phyloP scores from a whole-genome alignment of 345 rosid genomes.

The Ricinus communis region DNA sequence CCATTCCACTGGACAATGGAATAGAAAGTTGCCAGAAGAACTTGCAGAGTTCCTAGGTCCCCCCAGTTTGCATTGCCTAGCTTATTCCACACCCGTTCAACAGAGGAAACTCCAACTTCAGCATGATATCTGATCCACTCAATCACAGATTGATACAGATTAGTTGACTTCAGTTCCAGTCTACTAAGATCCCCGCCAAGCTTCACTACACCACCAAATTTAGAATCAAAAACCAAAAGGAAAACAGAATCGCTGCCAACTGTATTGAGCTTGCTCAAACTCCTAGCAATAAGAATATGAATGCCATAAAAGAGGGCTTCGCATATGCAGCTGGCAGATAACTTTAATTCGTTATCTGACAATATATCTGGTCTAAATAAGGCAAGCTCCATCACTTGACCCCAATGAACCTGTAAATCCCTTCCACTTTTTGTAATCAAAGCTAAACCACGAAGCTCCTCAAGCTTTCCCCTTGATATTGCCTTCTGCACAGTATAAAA shows the following conservation, averaged over 20 bases:
- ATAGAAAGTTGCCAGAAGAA: conserved; percentile 54
- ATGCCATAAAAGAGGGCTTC: conserved; percentile 65
- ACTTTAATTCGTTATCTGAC: conserved; percentile 38
- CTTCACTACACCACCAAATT: conserved; percentile 60
- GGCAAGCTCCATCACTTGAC: conserved; percentile 47
- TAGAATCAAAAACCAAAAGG: conserved; percentile 55
- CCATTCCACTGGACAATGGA: conserved; percentile 53
- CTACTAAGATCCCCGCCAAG: conserved; percentile 52
- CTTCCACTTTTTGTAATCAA: conserved; percentile 42
- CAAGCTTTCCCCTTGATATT: conserved; percentile 47
- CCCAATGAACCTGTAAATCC: conserved; percentile 48
- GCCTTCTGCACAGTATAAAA: conserved; percentile 53
- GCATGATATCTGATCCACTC: conserved; percentile 58
- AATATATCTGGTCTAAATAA: conserved; percentile 45
- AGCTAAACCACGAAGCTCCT: conserved; percentile 56
- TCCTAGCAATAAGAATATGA: conserved; percentile 54
- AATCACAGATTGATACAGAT: conserved; percentile 42
- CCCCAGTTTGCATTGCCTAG: conserved; percentile 68
- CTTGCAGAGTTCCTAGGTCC: conserved; percentile 56
- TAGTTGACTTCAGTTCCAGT: conserved; percentile 32
- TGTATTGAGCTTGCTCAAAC: conserved; percentile 40
- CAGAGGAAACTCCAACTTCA: conserved; percentile 47
- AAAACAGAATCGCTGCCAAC: conserved; percentile 38
- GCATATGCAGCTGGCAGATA: conserved; percentile 48
- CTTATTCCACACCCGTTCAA: conserved; percentile 59